Evolutionary conservation across 441 rosid species (phyloP).

Genomic region (Mallotus japonicus): DNA sequence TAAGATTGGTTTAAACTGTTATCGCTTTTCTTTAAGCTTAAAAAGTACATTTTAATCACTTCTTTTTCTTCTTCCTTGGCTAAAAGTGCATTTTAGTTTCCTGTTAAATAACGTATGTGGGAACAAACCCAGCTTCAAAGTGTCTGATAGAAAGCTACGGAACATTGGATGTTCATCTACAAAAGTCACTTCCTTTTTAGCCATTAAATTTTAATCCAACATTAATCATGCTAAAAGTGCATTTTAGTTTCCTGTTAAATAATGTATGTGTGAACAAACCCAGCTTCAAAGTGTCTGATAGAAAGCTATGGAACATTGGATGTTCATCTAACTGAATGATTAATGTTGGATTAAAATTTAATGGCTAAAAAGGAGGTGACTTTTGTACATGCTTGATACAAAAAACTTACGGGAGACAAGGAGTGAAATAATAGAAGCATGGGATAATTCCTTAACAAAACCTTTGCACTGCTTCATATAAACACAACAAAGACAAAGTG

Average conservation of each 20-base stretch:
- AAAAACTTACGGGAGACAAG: too few species aligned
- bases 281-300: neutral
- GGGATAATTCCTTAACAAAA: constrained; percentile 6
- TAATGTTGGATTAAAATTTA: neutral
- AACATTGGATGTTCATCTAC: neutral
- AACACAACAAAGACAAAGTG: constrained; percentile 17
- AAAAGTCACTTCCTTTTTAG: too few species aligned
- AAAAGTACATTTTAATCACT: neutral
- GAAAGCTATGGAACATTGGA: neutral
- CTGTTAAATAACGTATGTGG: neutral
- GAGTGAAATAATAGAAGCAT: neutral
- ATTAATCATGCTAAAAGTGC: too few species aligned
- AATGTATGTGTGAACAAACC: neutral
- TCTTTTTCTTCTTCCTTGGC: constrained; percentile 16
- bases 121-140: neutral
- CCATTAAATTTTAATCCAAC: too few species aligned
- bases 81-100: constrained; percentile 22
- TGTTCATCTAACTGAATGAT: neutral
- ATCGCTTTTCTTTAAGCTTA: neutral
- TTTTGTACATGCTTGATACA: neutral
- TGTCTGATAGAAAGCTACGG: neutral
- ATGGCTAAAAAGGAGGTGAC: neutral
- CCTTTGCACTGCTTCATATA: constrained; percentile 1
- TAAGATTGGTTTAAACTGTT: neutral
- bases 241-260: constrained; percentile 7